Evolutionary conservation across 2,329 filamentous ascomycete species (phyloP).

Genomic region (Venturia pyrina): DNA sequence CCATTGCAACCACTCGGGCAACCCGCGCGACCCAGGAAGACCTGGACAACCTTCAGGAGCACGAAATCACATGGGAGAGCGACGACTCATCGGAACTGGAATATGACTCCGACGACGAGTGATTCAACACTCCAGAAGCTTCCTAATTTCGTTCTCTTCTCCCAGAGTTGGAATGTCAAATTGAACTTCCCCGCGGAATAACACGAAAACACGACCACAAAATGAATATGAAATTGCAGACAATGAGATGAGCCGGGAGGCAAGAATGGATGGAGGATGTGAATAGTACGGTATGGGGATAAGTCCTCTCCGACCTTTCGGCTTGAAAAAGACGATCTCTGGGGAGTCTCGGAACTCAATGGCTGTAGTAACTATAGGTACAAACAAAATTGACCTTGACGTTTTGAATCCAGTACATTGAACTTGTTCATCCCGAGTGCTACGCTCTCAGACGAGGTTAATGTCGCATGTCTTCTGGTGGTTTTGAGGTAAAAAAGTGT

Average conservation of each 20-base stretch:
- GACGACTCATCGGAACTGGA: background rate
- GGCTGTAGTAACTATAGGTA: background rate
- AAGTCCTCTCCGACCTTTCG: background rate
- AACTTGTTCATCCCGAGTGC: background rate
- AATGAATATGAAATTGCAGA: background rate
- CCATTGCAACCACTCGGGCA: background rate
- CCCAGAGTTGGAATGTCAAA: background rate
- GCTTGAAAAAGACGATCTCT: background rate
- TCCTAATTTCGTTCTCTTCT: background rate
- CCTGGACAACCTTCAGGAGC: background rate
- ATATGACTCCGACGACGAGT: background rate
- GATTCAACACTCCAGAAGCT: background rate
- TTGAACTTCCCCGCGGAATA: background rate
- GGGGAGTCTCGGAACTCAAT: background rate
- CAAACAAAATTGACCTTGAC: background rate
- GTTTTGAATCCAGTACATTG: background rate
- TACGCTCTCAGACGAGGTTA: background rate
- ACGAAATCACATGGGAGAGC: background rate
- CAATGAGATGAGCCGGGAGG: background rate
- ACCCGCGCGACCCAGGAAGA: background rate
- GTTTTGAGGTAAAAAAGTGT: background rate
- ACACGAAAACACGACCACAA: background rate
- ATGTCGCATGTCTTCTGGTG: background rate
- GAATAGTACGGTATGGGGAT: background rate
- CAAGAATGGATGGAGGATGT: background rate